A percentile compares a stretch with the other conserved stretches of the same genome.
Conservation (phyloP, 768 basidiomycete species). For the Pulveroboletus ravenelii region DNA sequence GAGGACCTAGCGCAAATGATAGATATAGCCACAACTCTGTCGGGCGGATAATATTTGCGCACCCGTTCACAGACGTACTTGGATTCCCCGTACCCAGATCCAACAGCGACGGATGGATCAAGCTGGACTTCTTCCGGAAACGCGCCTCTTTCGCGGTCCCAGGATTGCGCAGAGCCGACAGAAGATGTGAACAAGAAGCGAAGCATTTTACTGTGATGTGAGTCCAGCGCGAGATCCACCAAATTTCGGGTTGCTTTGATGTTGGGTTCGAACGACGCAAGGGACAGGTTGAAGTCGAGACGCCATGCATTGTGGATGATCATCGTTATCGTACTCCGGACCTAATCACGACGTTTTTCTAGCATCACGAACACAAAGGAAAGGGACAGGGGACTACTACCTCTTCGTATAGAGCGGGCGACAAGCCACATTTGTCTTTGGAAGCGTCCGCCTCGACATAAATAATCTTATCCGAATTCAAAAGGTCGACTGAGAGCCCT, state of each 20-base stretch:
- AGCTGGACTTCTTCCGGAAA: constrained; percentile 32
- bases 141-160: constrained; percentile 18
- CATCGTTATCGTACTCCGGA: constrained; percentile 23
- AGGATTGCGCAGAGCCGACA: constrained; percentile 15
- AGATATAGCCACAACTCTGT: too few species aligned
- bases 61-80: constrained; percentile 38
- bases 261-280: constrained; percentile 35
- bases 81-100: constrained; percentile 34
- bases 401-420: constrained; percentile 24
- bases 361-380: background rate
- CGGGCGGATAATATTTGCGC: constrained; percentile 14
- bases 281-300: constrained; percentile 38
- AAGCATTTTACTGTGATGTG: constrained; percentile 8
- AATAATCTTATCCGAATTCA: constrained; percentile 31
- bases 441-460: constrained; percentile 36
- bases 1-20: constrained; percentile 17
- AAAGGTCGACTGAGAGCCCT: constrained; percentile 26
- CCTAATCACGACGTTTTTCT: background rate
- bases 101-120: constrained; percentile 26
- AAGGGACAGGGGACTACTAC: constrained; percentile 10
- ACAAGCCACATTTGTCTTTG: constrained; percentile 27
- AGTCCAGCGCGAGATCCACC: constrained; percentile 32
- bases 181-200: constrained; percentile 28
- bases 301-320: constrained; percentile 23
- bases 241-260: constrained; percentile 32